Percentiles rank a stretch among this genome's conserved stretches.
phyloP scores from a whole-genome alignment of 768 basidiomycete species.

The Tricholoma sp. region DNA sequence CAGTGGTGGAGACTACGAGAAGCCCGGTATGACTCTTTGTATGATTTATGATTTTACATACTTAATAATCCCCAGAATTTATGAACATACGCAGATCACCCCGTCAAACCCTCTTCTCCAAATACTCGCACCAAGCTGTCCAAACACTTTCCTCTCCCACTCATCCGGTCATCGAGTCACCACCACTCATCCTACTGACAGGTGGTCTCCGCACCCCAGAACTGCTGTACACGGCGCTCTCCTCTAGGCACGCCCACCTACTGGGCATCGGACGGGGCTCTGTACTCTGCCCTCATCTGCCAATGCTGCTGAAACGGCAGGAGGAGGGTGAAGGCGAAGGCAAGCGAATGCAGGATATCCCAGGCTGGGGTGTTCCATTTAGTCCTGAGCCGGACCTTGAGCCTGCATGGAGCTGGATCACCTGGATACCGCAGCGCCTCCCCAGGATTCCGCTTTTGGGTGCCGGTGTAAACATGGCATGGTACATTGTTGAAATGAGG shows the following conservation, averaged over 20 bases:
- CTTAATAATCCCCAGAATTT: constrained; percentile 38
- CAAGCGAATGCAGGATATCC: constrained; percentile 1
- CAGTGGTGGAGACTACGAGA: constrained; percentile 84
- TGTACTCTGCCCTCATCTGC: constrained; percentile 57
- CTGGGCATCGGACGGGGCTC: constrained; percentile 73
- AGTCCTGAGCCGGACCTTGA: constrained; percentile 30
- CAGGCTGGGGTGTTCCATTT: constrained; percentile 29
- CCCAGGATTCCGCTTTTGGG: constrained; percentile 58
- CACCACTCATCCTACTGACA: constrained; percentile 71
- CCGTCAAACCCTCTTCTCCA: constrained; percentile 71
- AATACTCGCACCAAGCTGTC: constrained; percentile 57
- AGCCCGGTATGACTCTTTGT: constrained; percentile 45
- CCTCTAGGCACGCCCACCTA: constrained; percentile 57
- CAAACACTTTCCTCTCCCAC: constrained; percentile 33
- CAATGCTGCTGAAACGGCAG: constrained; percentile 27
- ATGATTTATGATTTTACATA: neutral
- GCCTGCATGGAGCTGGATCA: constrained; percentile 14
- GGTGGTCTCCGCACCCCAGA: constrained; percentile 68
- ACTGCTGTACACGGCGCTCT: constrained; percentile 49
- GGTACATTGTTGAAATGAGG: constrained; percentile 63
- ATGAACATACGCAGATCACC: constrained; percentile 21
- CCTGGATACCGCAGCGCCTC: constrained; percentile 26
- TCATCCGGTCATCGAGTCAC: constrained; percentile 11
- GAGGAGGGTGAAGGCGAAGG: constrained; percentile 10
- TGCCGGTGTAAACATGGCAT: constrained; percentile 56